A percentile compares a stretch with the other conserved stretches of the same genome.
Evolutionary conservation across 495 filamentous ascomycete species (phyloP).

Genomic region (Neurospora terricola): DNA sequence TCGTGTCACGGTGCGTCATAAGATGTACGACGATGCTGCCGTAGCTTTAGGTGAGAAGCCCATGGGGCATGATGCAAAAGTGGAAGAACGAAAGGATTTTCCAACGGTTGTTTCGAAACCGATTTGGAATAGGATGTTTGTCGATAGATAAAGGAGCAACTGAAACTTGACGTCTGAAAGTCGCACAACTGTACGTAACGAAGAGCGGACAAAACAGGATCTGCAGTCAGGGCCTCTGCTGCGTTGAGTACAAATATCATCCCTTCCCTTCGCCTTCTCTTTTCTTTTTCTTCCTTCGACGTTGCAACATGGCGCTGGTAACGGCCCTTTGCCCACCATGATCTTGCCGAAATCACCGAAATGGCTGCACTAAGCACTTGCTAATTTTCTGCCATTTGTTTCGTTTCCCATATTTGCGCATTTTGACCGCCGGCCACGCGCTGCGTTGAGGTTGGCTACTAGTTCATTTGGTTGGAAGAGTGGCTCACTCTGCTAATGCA

Average conservation of each 20-base stretch:
- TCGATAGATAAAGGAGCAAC: background rate
- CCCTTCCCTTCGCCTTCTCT: background rate
- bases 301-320: background rate
- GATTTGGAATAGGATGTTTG: background rate
- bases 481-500: background rate
- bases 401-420: background rate
- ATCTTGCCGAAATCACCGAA: background rate
- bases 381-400: background rate
- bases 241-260: background rate
- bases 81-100: background rate
- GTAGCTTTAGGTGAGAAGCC: background rate
- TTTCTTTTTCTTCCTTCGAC: background rate
- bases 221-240: background rate
- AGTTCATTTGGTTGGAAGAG: background rate
- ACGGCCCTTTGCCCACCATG: background rate
- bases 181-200: background rate
- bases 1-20: background rate
- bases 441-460: background rate
- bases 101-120: background rate
- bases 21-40: background rate
- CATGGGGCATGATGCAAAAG: background rate
- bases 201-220: background rate
- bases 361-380: background rate
- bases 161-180: background rate
- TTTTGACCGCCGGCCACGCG: background rate